A percentile compares a stretch with the other conserved stretches of the same genome.
Conservation (phyloP, 1,284 basidiomycete species). For the Apiotrichum akiyoshidainum region DNA sequence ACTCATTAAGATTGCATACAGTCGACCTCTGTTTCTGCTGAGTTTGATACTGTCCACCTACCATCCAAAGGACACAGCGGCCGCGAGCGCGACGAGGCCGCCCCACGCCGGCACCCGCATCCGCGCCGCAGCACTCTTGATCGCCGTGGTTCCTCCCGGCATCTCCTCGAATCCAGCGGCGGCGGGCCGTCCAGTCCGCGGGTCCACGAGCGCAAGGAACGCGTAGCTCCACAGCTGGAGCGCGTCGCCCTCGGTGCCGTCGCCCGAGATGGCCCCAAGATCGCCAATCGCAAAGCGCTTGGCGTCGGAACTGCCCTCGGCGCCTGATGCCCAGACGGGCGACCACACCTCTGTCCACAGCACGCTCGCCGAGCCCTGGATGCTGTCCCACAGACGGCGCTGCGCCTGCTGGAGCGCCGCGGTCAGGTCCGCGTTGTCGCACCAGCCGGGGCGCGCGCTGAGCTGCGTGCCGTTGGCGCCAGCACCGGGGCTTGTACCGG, state of each 20-base stretch:
- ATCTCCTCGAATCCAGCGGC: slow-evolving; percentile 16
- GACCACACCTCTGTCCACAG: slow-evolving; percentile 45
- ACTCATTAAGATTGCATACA: too few species aligned
- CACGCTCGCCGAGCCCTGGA: slow-evolving; percentile 45
- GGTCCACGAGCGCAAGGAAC: slow-evolving; percentile 46
- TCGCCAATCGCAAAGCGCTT: slow-evolving; percentile 40
- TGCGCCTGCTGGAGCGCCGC: slow-evolving; percentile 45
- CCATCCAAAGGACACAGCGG: too few species aligned
- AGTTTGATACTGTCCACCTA: too few species aligned
- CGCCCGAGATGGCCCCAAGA: slow-evolving; percentile 37
- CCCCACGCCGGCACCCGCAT: too few species aligned
- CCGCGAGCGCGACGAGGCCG: too few species aligned
- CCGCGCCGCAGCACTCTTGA: too few species aligned
- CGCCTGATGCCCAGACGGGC: slow-evolving; percentile 24
- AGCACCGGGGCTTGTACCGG: slow-evolving; percentile 22
- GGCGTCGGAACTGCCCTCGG: not conserved
- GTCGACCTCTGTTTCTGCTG: too few species aligned
- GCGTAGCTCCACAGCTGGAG: slow-evolving; percentile 51
- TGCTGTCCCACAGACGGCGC: slow-evolving; percentile 50
- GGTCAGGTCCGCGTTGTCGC: slow-evolving; percentile 45
- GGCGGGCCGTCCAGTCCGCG: slow-evolving; percentile 31
- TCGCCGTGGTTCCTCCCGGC: too few species aligned
- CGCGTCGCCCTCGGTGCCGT: slow-evolving; percentile 50
- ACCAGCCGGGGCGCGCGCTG: slow-evolving; percentile 47
- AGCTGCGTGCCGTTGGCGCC: slow-evolving; percentile 2